Percentiles rank a stretch among this genome's conserved stretches.
Conservation (phyloP, 192 early-diverging fungal genomes). For the Oehlia diaphana region DNA sequence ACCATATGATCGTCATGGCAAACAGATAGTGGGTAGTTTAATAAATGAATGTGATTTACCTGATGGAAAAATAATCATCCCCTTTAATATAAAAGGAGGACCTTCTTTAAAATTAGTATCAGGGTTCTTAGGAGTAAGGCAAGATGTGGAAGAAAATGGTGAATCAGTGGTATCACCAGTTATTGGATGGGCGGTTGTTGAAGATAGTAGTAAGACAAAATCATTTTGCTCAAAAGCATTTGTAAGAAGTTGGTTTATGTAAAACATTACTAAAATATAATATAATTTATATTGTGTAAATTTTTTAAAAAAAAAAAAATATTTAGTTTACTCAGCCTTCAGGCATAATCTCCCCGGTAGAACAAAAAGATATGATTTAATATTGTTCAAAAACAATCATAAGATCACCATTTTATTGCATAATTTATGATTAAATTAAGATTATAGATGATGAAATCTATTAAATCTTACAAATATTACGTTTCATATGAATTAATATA, state of each 20-base stretch:
- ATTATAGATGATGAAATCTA: no score
- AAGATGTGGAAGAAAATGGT: neutral
- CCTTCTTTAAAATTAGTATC: slow-evolving; percentile 2
- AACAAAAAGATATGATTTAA: no score
- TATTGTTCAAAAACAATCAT: no score
- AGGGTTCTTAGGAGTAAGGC: neutral
- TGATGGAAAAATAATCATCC: neutral
- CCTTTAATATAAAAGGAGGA: neutral
- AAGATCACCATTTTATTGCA: no score
- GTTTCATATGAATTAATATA: no score
- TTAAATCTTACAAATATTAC: no score
- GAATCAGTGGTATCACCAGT: neutral
- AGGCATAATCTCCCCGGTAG: no score
- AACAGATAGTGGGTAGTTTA: neutral
- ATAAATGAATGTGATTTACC: slow-evolving; percentile 1
- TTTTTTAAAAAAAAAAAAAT: no score
- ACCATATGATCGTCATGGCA: neutral
- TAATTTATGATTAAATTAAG: no score
- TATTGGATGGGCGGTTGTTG: neutral
- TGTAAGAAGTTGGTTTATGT: neutral
- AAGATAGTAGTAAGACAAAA: neutral
- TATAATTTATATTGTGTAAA: neutral
- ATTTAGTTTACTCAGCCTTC: no score
- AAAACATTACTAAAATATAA: neutral
- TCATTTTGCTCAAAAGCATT: neutral